Evolutionary conservation across 805 yeast species (phyloP).

Genomic region (Spathaspora passalidarum): DNA sequence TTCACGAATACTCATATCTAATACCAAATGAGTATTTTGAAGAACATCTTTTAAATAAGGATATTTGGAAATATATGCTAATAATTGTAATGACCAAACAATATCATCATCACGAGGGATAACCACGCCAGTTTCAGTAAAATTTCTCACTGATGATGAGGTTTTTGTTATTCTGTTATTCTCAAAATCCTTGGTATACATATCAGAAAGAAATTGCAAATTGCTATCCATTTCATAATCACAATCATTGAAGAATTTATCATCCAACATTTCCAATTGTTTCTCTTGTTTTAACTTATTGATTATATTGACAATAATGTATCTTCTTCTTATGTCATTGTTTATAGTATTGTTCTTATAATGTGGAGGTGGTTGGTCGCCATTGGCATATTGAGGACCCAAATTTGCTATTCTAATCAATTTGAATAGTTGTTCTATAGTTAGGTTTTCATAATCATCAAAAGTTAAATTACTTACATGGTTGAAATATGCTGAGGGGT

Average conservation of each 20-base stretch:
- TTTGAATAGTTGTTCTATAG: slow-evolving; percentile 36
- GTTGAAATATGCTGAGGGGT: slow-evolving; percentile 14
- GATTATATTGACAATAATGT: slow-evolving; percentile 32
- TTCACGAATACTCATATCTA: slow-evolving; percentile 52
- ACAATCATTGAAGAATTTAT: slow-evolving; percentile 23
- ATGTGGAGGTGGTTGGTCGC: neutral
- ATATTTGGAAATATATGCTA: slow-evolving; percentile 92
- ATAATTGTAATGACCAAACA: slow-evolving; percentile 85
- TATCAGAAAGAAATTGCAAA: slow-evolving; percentile 38
- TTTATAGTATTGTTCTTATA: slow-evolving; percentile 13
- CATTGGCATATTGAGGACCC: slow-evolving; percentile 6
- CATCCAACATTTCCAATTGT: slow-evolving; percentile 32
- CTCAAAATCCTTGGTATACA: slow-evolving; percentile 36
- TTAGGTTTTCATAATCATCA: slow-evolving; percentile 38
- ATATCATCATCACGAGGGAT: slow-evolving; percentile 92
- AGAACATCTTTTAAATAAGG: slow-evolving; percentile 71
- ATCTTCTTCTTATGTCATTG: slow-evolving; percentile 34
- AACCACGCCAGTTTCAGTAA: slow-evolving; percentile 62
- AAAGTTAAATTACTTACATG: slow-evolving; percentile 26
- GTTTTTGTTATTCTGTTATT: slow-evolving; percentile 24
- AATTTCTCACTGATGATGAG: slow-evolving; percentile 33
- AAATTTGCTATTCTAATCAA: slow-evolving; percentile 25
- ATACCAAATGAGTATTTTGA: slow-evolving; percentile 73
- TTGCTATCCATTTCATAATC: slow-evolving; percentile 43
- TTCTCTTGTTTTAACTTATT: slow-evolving; percentile 37